Conservation (phyloP, 2,329 filamentous ascomycete genomes). For the Chaetomiaceae sp. region DNA sequence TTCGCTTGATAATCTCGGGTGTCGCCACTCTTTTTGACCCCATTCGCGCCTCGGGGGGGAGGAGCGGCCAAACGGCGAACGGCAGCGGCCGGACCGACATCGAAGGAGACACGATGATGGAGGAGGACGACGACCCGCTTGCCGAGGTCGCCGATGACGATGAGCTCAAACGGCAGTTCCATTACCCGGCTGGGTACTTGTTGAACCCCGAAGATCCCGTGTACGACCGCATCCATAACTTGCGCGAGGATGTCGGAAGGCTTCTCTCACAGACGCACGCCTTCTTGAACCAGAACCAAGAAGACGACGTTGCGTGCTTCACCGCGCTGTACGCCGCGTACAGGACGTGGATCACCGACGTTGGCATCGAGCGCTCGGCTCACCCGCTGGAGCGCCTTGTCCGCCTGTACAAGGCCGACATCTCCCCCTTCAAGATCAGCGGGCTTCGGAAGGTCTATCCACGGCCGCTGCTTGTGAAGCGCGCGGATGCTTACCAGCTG, state of each 20-base stretch:
- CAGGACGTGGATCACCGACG: conserved; percentile 93
- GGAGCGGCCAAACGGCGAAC: conserved; percentile 39
- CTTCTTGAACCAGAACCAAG: conserved; percentile 77
- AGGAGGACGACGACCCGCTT: conserved; percentile 50
- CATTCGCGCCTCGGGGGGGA: conserved; percentile 57
- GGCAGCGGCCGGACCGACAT: conserved; percentile 50
- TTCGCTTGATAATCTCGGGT: conserved; percentile 85
- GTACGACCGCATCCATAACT: conserved; percentile 72
- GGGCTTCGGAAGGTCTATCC: conserved; percentile 90
- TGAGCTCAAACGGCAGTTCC: conserved; percentile 78
- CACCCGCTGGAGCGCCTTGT: conserved; percentile 86
- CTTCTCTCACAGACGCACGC: conserved; percentile 77
- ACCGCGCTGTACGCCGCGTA: conserved; percentile 89
- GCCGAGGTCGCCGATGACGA: conserved; percentile 70
- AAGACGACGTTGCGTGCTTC: conserved; percentile 95
- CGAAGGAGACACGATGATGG: conserved; percentile 40
- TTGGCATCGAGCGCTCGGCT: conserved; percentile 91
- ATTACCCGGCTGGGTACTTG: conserved; percentile 83
- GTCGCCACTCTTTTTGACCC: conserved; percentile 87
- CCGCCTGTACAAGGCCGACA: conserved; percentile 78
- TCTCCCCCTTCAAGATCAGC: conserved; percentile 89
- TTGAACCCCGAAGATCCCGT: conserved; percentile 57
- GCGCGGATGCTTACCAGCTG: conserved; percentile 91
- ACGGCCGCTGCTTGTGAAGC: conserved; percentile 81
- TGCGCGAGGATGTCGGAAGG: conserved; percentile 75